Evolutionary conservation across 805 yeast species (phyloP), one percentile per base, ranked within the genome.

Genomic region (Saccharomycopsis guyanensis): DNA sequence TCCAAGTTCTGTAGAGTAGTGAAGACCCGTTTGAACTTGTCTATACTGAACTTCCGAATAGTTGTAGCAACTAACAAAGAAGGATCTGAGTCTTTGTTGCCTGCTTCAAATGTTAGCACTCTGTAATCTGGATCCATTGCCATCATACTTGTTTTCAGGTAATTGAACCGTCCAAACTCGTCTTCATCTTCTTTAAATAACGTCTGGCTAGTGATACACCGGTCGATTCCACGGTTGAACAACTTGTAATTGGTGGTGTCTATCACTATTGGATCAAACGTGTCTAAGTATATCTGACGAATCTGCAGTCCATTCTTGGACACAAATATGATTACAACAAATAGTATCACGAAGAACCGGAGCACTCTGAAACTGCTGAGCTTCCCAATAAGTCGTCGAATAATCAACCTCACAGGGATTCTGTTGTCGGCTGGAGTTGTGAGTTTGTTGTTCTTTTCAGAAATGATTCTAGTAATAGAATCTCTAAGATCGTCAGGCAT

Each of bases 201-300:
- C 20, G 13, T 18, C 15, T 27, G 24, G 12, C 3, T 4, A 12
- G 13, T 38, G 33, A 6, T 15, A 44, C 51, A 47, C n/a, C 34
- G 31, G 22, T 38, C 47, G 3, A 47, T 15, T 10, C 51, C 51
- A 31, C 19, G 25, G 29, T 43, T 47, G 51, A 45, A 43, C n/a
- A 47, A 31, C n/a, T 36, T 34, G n/a, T 32, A 38, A 22, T 25
- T 31, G 13, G 15, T 15, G 18, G 23, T 34, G 20, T 37, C 31
- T 3, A 24, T 23, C 25, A 47, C 39, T 10, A 33, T 12, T 4
- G 51, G 51, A 25, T 47, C 47, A 13, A 47, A 12, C 3, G 44
- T 24, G 15, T 47, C 41, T 20, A 43, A 27, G 16, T 37, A 15
- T 15, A 27, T 34, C 19, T 45, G 38, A 36, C 41, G 34, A 16